Conservation (phyloP, 768 basidiomycete genomes). For the Hericium rajendrae region DNA sequence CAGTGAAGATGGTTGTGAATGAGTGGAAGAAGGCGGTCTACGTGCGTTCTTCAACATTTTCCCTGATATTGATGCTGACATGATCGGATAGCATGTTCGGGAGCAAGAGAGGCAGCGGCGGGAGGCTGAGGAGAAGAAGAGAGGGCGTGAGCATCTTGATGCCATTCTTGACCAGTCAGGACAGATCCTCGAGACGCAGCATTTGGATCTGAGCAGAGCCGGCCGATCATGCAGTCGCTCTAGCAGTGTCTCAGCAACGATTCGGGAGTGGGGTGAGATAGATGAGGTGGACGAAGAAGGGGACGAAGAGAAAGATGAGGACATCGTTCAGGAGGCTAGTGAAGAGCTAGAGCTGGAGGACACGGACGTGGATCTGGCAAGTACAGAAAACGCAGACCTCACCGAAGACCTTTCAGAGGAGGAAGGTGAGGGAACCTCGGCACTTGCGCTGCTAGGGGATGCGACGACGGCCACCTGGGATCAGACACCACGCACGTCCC, state of each 20-base stretch:
- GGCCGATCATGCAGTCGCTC: slow-evolving; percentile 49
- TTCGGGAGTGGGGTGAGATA: slow-evolving; percentile 11
- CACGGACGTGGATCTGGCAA: slow-evolving; percentile 24
- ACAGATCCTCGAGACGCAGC: slow-evolving; percentile 77
- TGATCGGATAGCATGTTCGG: slow-evolving; percentile 50
- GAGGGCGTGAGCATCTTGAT: slow-evolving; percentile 81
- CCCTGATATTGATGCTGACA: neutral
- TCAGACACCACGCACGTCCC: neutral
- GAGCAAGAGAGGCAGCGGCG: slow-evolving; percentile 52
- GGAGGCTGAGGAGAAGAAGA: slow-evolving; percentile 69
- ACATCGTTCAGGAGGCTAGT: slow-evolving; percentile 15
- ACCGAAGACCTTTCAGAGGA: slow-evolving; percentile 5
- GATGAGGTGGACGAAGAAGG: slow-evolving; percentile 11
- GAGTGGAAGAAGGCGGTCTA: slow-evolving; percentile 89
- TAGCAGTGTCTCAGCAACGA: slow-evolving; percentile 25
- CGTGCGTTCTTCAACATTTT: slow-evolving; percentile 35
- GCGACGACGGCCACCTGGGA: neutral
- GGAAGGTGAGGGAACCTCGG: neutral
- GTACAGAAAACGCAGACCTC: slow-evolving; percentile 5
- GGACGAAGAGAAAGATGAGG: slow-evolving; percentile 22
- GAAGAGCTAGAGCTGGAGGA: slow-evolving; percentile 19
- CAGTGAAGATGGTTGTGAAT: slow-evolving; percentile 55
- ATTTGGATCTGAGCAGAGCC: slow-evolving; percentile 50
- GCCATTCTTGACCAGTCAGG: slow-evolving; percentile 87
- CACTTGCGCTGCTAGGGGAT: neutral